These are phyloP conservation scores for Rhodomyrtus psidioides DNA, from an alignment of 441 rosid genomes.

Conservation along the genomic window DNA sequence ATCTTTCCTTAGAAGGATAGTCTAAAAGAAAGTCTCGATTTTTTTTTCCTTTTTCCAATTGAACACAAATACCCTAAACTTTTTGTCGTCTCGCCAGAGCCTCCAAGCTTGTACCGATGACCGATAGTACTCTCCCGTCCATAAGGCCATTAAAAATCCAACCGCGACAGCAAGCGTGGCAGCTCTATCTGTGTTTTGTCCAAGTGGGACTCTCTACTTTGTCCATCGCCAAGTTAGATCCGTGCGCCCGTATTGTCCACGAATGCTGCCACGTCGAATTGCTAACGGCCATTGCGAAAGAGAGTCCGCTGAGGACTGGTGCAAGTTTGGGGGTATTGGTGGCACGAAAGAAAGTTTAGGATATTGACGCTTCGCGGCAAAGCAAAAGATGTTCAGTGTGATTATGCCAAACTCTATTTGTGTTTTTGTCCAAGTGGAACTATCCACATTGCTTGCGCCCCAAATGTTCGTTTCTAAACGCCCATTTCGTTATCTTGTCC, in stretches of 20 bases:
- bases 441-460: background rate
- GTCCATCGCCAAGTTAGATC: background rate
- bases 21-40: background rate
- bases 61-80: background rate
- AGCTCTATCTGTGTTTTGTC: no score
- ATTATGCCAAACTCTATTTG: background rate
- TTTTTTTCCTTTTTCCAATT: background rate
- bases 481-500: background rate
- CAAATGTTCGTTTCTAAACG: background rate
- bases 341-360: background rate
- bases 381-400: background rate
- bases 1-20: no score
- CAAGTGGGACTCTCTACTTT: no score
- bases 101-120: background rate
- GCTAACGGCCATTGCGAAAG: background rate
- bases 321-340: background rate
- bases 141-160: background rate
- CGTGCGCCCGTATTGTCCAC: background rate
- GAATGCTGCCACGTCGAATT: background rate
- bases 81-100: background rate
- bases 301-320: no score
- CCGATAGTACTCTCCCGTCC: background rate
- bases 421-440: background rate
- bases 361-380: background rate
- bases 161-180: rapidly evolving